Base-by-base conservation (phyloP, 2,329 filamentous ascomycete genomes). In the Neocatenulostroma microsporum region DNA sequence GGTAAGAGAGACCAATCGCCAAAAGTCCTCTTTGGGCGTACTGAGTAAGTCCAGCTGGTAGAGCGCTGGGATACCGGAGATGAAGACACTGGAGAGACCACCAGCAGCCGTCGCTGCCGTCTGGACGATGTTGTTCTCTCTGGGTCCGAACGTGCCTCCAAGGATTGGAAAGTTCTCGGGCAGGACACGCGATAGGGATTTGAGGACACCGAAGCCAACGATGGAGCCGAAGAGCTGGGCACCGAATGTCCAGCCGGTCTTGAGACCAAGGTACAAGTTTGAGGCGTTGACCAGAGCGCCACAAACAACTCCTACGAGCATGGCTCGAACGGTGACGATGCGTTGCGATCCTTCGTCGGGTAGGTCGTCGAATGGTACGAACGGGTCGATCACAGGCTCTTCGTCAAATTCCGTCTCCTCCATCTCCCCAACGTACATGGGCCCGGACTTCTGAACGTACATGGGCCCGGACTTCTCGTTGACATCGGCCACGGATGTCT, bases 101-200 rank as follows among this genome's bases (percentile, higher is more conserved):
- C 74, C 75, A 10, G 75, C 71, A 30, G 73, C 74, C 3, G 72
- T 76, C 4, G 75, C 75, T 32, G 72, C 61, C 3, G 75, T 74
- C 51, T 78, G 74, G 37, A 76, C 63, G 48, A 78, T 77, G 48
- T 71, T 74, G 62, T 78, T 78, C 54, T 78, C 75, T 47, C 74
- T 72, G 8, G 75, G 74, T 2, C 75, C 75, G 42, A 78, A 77
- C 20, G 56, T 56, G 2, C 67, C 68, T 15, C 74, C 73, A 7
- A 78, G 58, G 27, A 71, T 61, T 3, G 73, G 72, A 34, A 75
- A 60, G 26, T 61, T 62, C 28, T 61, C 56, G 9, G 67, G 66
- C 14, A 72, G 54, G 6, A 66, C 56, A 45, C 64, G 70, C 10
- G 67, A 68, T n/a, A 75, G 57, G 39, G 72, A 59, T 46, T 74